A percentile compares a stretch with the other conserved stretches of the same genome.
These are phyloP conservation scores for Colletotrichum sp. DNA, from an alignment of 2,329 filamentous ascomycete genomes.

Conservation along the genomic window DNA sequence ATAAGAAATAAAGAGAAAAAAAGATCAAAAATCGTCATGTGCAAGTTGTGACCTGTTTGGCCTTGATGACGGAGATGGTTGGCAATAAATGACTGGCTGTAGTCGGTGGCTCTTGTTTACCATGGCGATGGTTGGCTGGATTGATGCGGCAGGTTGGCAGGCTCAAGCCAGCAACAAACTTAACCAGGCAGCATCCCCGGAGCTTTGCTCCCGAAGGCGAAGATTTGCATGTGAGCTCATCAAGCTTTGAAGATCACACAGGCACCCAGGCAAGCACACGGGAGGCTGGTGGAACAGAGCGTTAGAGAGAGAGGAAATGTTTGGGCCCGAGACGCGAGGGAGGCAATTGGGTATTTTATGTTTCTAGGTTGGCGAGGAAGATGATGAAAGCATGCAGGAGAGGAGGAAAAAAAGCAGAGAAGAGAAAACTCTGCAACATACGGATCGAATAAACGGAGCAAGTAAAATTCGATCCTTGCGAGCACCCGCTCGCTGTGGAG, in stretches of 20 bases:
- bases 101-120: background rate
- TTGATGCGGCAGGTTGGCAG: background rate
- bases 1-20: conserved; percentile 14
- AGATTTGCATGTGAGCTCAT: conserved; percentile 23
- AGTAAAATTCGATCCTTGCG: conserved; percentile 16
- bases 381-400: background rate
- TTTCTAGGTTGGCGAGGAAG: background rate
- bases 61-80: background rate
- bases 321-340: background rate
- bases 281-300: background rate
- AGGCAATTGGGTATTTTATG: conserved; percentile 1
- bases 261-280: conserved; percentile 1
- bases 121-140: background rate
- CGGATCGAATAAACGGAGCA: conserved; percentile 18
- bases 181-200: conserved; percentile 3
- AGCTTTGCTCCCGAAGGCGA: conserved; percentile 14
- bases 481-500: conserved; percentile 13
- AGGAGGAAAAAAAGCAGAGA: background rate
- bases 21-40: conserved; percentile 7
- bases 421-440: conserved; percentile 20
- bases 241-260: conserved; percentile 19
- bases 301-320: background rate
- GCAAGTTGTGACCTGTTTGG: conserved; percentile 6
- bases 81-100: background rate
- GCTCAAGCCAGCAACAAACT: conserved; percentile 13